phyloP scores from a whole-genome alignment of 768 basidiomycete genomes.

The Pulveroboletus sp. region DNA sequence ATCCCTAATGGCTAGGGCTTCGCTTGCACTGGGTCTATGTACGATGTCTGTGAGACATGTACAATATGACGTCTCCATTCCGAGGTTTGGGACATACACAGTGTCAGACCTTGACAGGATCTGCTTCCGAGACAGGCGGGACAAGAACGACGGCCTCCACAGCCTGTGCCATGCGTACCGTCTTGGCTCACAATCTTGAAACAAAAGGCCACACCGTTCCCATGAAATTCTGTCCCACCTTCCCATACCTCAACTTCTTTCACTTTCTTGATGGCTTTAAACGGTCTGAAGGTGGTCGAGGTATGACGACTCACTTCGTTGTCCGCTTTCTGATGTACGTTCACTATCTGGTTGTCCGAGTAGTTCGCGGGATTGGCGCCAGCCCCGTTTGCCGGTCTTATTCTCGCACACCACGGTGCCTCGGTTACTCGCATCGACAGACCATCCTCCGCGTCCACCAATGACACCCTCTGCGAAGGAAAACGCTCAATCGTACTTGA shows the following conservation, averaged over 20 bases:
- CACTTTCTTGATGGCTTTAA: slow-evolving; percentile 38
- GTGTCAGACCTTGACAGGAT: not conserved
- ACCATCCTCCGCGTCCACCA: slow-evolving; percentile 35
- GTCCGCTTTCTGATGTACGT: not conserved
- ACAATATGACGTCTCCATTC: no score
- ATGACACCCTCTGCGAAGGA: slow-evolving; percentile 59
- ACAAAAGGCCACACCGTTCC: slow-evolving; percentile 1
- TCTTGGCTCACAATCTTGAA: slow-evolving; percentile 5
- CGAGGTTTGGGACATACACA: not conserved
- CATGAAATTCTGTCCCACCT: not conserved
- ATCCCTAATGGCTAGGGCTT: no score
- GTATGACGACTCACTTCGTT: slow-evolving; percentile 14
- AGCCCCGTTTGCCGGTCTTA: slow-evolving; percentile 71
- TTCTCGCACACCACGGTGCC: slow-evolving; percentile 78
- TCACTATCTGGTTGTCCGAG: not conserved
- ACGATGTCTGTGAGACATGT: no score
- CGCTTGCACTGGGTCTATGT: no score
- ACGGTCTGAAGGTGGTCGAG: slow-evolving; percentile 50
- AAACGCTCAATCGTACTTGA: slow-evolving; percentile 75
- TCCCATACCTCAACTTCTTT: not conserved
- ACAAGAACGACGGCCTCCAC: not conserved
- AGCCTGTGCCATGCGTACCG: not conserved
- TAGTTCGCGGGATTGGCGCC: slow-evolving; percentile 83
- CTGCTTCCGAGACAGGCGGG: not conserved
- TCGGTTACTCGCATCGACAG: slow-evolving; percentile 71